These are phyloP conservation scores for Marasmius sp. DNA, from an alignment of 1,284 basidiomycete genomes.

Conservation along the genomic window DNA sequence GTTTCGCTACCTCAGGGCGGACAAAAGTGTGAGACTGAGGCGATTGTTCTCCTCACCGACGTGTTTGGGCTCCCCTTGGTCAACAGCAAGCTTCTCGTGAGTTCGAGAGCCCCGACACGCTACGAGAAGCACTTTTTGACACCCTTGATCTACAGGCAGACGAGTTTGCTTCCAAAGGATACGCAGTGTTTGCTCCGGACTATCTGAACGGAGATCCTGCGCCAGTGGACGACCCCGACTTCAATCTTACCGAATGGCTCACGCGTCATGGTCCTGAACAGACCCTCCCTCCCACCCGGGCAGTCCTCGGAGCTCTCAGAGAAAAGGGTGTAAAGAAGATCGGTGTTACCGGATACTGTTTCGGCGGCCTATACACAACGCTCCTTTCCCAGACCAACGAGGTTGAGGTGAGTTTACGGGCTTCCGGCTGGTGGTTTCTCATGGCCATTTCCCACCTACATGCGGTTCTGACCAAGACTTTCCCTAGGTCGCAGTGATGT, in stretches of 20 bases:
- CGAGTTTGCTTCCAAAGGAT: neutral
- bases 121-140: no score
- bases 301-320: conserved; percentile 27
- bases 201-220: conserved; percentile 38
- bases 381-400: neutral
- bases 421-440: neutral
- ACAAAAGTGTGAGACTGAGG: conserved; percentile 41
- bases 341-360: conserved; percentile 29
- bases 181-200: conserved; percentile 24
- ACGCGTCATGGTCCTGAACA: conserved; percentile 18
- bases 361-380: conserved; percentile 22
- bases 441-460: neutral
- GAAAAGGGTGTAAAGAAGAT: conserved; percentile 23
- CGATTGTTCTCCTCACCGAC: conserved; percentile 43
- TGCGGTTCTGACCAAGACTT: conserved; percentile 23
- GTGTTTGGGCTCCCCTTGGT: conserved; percentile 43
- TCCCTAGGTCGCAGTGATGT: conserved; percentile 29
- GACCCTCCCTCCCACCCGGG: conserved; percentile 26
- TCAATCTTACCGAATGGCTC: conserved; percentile 21
- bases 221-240: conserved; percentile 15
- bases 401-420: neutral
- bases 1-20: conserved; percentile 34
- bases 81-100: conserved; percentile 35
- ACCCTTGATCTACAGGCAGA: neutral
- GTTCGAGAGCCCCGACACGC: neutral